phyloP scores from a whole-genome alignment of 2,329 filamentous ascomycete genomes.

The Pseudogymnoascus sp. region DNA sequence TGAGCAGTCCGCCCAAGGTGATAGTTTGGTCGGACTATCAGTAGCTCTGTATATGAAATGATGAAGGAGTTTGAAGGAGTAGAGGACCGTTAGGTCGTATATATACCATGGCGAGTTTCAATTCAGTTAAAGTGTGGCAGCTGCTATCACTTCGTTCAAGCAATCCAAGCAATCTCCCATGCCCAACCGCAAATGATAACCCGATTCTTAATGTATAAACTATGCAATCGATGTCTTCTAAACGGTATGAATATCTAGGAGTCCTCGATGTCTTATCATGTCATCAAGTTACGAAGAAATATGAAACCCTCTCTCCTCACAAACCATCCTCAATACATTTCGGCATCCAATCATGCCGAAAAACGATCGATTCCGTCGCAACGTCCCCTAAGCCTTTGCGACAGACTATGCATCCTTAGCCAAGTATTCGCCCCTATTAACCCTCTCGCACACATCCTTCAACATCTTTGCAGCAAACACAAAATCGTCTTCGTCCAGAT shows the following conservation, averaged over 20 bases:
- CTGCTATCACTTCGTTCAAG: neutral
- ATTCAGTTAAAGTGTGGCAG: neutral
- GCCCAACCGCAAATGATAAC: neutral
- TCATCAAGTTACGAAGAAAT: neutral
- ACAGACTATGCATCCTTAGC: neutral
- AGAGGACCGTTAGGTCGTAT: neutral
- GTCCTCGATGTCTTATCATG: neutral
- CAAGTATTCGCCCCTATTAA: constrained; percentile 32
- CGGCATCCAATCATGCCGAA: too few relatives aligned
- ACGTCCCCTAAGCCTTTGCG: neutral
- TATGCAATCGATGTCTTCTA: neutral
- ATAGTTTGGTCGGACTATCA: neutral
- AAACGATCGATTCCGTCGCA: too few relatives aligned
- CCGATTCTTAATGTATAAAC: neutral
- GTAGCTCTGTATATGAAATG: neutral
- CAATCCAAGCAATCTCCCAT: neutral
- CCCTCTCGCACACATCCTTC: constrained; percentile 41
- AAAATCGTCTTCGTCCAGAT: constrained; percentile 73
- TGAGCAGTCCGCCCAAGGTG: neutral
- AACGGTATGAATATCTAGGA: neutral
- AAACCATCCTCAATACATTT: neutral
- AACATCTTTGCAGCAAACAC: constrained; percentile 48
- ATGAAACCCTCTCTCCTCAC: neutral
- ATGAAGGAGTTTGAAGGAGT: neutral
- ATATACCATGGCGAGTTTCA: neutral